Percentiles rank a stretch among this genome's conserved stretches.
Conservation (phyloP, 2,329 filamentous ascomycete species). For the Aspergillus quadricinctus region DNA sequence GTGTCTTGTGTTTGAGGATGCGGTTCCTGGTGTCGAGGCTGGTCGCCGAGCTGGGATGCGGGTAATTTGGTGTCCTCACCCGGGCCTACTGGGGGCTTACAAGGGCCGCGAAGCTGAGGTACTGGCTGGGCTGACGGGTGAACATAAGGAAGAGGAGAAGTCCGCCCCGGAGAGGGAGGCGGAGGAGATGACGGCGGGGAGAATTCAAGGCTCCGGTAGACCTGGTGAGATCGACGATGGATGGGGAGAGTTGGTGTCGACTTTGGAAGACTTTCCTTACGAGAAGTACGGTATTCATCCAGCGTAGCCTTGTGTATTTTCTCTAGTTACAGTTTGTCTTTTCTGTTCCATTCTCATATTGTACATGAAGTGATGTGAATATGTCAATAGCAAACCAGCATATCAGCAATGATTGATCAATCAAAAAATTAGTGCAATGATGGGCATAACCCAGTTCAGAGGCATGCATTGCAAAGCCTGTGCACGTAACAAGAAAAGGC, state of each 20-base stretch:
- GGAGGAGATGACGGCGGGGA: conserved; percentile 33
- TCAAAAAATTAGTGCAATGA: neutral
- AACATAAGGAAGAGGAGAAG: conserved; percentile 56
- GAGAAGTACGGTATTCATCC: conserved; percentile 53
- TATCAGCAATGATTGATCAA: neutral
- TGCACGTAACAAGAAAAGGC: neutral
- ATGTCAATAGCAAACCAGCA: neutral
- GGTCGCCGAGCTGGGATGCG: conserved; percentile 91
- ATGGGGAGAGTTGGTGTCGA: conserved; percentile 51
- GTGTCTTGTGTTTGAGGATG: conserved; percentile 95
- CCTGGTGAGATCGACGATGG: conserved; percentile 58
- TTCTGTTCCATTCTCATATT: neutral
- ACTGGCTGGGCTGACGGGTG: conserved; percentile 73
- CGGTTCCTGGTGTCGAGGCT: conserved; percentile 85
- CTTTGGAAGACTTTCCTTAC: conserved; percentile 58
- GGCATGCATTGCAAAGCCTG: neutral
- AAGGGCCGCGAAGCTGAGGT: conserved; percentile 73
- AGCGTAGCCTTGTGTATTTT: conserved; percentile 7
- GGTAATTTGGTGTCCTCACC: conserved; percentile 87
- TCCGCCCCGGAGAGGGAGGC: conserved; percentile 35
- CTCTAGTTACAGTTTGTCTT: neutral
- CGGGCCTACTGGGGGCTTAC: conserved; percentile 71
- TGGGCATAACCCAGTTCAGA: neutral
- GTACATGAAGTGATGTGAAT: neutral
- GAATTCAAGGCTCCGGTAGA: conserved; percentile 41